Conservation (phyloP, 306 rosid genomes). For the Vachellia pachyceras region DNA sequence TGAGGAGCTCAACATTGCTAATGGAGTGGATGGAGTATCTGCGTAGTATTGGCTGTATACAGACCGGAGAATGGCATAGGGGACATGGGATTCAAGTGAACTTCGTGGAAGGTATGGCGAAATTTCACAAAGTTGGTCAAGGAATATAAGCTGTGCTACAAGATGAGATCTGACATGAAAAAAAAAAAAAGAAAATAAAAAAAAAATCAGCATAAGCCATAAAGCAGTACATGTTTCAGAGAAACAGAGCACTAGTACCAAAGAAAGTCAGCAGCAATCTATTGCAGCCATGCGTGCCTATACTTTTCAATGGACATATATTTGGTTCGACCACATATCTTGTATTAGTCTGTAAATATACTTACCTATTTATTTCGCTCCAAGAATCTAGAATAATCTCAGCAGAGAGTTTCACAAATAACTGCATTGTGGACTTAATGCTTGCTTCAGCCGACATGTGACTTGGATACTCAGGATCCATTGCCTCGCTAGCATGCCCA, state of each 20-base stretch:
- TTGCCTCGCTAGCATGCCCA: constrained; percentile 63
- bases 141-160: constrained; percentile 87
- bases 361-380: constrained; percentile 78
- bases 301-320: neutral
- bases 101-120: constrained; percentile 94
- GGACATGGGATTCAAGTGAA: constrained; percentile 80
- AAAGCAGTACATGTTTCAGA: constrained; percentile 11
- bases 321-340: neutral
- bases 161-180: constrained; percentile 69
- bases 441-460: constrained; percentile 79
- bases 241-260: constrained; percentile 24
- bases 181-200: neutral
- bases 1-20: constrained; percentile 71
- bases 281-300: constrained; percentile 7
- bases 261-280: constrained; percentile 7
- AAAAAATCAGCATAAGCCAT: constrained; percentile 30
- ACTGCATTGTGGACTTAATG: constrained; percentile 89
- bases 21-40: constrained; percentile 66
- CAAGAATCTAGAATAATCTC: constrained; percentile 86
- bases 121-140: constrained; percentile 92
- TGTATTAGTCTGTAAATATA: neutral
- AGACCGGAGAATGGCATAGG: constrained; percentile 91
- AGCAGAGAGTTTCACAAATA: constrained; percentile 84
- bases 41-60: constrained; percentile 88
- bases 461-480: constrained; percentile 67